Conservation (phyloP, 2,329 filamentous ascomycete species). For the Paecilomyces niveus region DNA sequence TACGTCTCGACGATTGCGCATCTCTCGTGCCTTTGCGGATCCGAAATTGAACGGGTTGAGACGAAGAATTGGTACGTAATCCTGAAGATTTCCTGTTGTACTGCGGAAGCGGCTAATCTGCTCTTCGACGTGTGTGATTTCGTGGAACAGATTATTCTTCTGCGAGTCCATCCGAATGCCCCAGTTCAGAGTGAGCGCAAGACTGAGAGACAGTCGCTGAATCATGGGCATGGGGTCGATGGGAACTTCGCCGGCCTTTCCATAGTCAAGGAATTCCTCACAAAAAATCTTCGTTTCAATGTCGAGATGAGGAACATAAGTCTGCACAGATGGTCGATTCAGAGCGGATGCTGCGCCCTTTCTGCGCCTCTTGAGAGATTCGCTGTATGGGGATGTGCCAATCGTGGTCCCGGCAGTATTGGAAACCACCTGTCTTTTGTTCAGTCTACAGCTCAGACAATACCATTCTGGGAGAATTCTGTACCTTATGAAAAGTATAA, state of each 20-base stretch:
- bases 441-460: background rate
- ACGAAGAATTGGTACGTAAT: slow-evolving; percentile 53
- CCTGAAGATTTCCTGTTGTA: slow-evolving; percentile 55
- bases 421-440: slow-evolving; percentile 46
- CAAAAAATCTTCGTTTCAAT: slow-evolving; percentile 58
- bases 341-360: slow-evolving; percentile 60
- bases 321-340: slow-evolving; percentile 58
- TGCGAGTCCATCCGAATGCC: slow-evolving; percentile 54
- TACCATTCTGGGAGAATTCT: slow-evolving; percentile 4
- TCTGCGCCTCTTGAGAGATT: slow-evolving; percentile 56
- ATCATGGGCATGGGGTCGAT: slow-evolving; percentile 64
- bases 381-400: slow-evolving; percentile 60
- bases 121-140: slow-evolving; percentile 58
- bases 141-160: slow-evolving; percentile 53
- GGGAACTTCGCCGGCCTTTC: slow-evolving; percentile 45
- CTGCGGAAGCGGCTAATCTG: slow-evolving; percentile 53
- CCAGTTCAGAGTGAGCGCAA: slow-evolving; percentile 61
- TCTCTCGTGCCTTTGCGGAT: slow-evolving; percentile 52
- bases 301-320: slow-evolving; percentile 56
- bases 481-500: slow-evolving; percentile 54
- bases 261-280: slow-evolving; percentile 53
- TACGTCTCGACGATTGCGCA: slow-evolving; percentile 53
- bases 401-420: slow-evolving; percentile 62
- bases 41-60: slow-evolving; percentile 57
- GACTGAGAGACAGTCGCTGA: slow-evolving; percentile 55